phyloP scores from a whole-genome alignment of 805 yeast species.

The Danielia oregonensis region DNA sequence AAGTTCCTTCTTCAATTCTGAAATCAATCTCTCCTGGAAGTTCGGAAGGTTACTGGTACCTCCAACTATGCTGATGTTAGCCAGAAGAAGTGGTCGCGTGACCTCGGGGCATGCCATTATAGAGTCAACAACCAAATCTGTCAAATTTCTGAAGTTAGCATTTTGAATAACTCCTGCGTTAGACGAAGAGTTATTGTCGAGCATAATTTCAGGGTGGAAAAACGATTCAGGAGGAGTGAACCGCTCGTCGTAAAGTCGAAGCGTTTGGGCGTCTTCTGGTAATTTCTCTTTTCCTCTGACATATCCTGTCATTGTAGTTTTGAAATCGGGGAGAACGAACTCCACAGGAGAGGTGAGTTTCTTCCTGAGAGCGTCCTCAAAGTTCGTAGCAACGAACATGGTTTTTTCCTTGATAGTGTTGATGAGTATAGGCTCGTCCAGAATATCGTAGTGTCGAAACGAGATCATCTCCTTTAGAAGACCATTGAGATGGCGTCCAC shows the following conservation, averaged over 20 bases:
- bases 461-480: slow-evolving; percentile 79
- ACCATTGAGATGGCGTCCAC: slow-evolving; percentile 83
- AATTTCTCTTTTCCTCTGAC: slow-evolving; percentile 33
- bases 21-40: slow-evolving; percentile 54
- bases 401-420: slow-evolving; percentile 82
- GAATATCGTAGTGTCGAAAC: slow-evolving; percentile 87
- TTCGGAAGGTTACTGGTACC: slow-evolving; percentile 76
- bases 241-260: slow-evolving; percentile 75
- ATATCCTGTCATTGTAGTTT: slow-evolving; percentile 74
- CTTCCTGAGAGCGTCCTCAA: slow-evolving; percentile 41
- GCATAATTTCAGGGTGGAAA: slow-evolving; percentile 74
- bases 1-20: slow-evolving; percentile 61
- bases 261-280: slow-evolving; percentile 55
- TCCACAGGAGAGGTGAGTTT: slow-evolving; percentile 45
- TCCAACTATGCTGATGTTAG: slow-evolving; percentile 79
- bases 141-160: slow-evolving; percentile 61
- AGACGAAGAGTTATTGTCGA: slow-evolving; percentile 31
- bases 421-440: slow-evolving; percentile 83
- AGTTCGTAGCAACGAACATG: slow-evolving; percentile 64
- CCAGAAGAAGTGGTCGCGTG: slow-evolving; percentile 66
- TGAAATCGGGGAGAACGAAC: slow-evolving; percentile 85
- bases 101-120: slow-evolving; percentile 70
- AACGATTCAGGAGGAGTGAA: slow-evolving; percentile 83
- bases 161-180: slow-evolving; percentile 29
- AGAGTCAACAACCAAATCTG: slow-evolving; percentile 74